Percentiles rank a stretch among this genome's conserved stretches.
Conservation (phyloP, 352 stramenopile genomes). For the Sclerospora graminicola region DNA sequence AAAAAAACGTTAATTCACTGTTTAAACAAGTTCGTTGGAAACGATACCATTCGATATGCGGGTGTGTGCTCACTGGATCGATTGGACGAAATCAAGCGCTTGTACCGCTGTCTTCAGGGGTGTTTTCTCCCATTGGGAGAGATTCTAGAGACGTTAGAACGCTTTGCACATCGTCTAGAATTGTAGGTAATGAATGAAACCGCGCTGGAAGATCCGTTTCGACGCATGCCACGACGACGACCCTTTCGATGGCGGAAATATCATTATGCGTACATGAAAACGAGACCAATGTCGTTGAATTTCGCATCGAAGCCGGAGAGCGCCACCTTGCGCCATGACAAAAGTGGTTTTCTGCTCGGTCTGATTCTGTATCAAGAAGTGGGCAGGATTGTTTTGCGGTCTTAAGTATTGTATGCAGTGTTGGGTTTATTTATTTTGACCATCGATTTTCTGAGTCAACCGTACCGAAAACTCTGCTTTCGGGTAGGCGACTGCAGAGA, state of each 20-base stretch:
- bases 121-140: conserved; percentile 45
- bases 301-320: conserved; percentile 54
- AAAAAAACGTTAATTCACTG: conserved; percentile 37
- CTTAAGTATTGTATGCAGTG: no score
- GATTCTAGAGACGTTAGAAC: conserved; percentile 40
- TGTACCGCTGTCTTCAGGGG: conserved; percentile 60
- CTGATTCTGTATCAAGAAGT: no score
- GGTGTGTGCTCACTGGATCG: conserved; percentile 1
- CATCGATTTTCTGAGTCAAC: no score
- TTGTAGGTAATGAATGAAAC: conserved; percentile 51
- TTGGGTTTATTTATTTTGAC: no score
- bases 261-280: conserved; percentile 20
- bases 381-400: no score
- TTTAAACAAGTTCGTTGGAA: conserved; percentile 37
- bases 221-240: conserved; percentile 15
- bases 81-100: conserved; percentile 17
- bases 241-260: conserved; percentile 25
- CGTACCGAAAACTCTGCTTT: no score
- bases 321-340: conserved; percentile 15
- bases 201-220: conserved; percentile 17
- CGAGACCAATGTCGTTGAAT: conserved; percentile 37
- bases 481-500: no score
- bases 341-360: no score
- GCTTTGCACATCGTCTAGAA: conserved; percentile 26
- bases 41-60: conserved; percentile 12